Conservation (phyloP, 495 filamentous ascomycete genomes). For the Copromyces sp. region DNA sequence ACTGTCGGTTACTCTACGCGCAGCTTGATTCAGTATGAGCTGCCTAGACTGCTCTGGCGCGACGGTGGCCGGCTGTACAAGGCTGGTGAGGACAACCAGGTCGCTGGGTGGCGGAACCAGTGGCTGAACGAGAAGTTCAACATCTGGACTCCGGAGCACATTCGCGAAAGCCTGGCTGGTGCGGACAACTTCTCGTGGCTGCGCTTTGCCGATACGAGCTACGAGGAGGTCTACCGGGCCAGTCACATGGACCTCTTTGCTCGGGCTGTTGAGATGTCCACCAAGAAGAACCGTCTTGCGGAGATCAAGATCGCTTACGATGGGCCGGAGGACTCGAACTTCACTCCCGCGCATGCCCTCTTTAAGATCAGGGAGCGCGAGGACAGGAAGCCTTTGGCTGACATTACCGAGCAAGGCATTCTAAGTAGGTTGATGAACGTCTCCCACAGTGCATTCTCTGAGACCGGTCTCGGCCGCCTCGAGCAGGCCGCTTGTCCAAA, state of each 20-base stretch:
- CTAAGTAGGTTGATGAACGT: conserved; percentile 71
- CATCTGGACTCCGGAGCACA: conserved; percentile 75
- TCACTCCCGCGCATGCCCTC: conserved; percentile 61
- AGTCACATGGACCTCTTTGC: conserved; percentile 43
- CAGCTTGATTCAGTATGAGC: conserved; percentile 70
- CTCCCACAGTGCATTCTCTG: conserved; percentile 53
- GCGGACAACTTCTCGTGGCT: conserved; percentile 78
- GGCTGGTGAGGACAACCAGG: conserved; percentile 61
- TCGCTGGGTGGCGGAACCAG: conserved; percentile 65
- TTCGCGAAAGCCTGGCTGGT: conserved; percentile 45
- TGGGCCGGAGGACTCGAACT: conserved; percentile 45
- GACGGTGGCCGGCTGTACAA: conserved; percentile 67
- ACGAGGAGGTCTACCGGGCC: conserved; percentile 57
- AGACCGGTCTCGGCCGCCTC: conserved; percentile 59
- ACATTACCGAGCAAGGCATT: conserved; percentile 62
- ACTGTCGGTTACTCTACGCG: conserved; percentile 79
- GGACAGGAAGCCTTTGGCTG: conserved; percentile 53
- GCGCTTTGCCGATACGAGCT: conserved; percentile 71
- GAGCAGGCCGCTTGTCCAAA: conserved; percentile 69
- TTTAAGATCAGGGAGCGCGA: conserved; percentile 68
- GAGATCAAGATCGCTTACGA: conserved; percentile 34
- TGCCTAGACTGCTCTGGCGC: conserved; percentile 70
- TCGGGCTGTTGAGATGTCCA: conserved; percentile 50
- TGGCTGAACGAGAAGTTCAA: conserved; percentile 73
- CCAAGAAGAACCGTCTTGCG: conserved; percentile 42